Base-by-base conservation (phyloP, 768 basidiomycete species). In the Leccinum barrowsii region DNA sequence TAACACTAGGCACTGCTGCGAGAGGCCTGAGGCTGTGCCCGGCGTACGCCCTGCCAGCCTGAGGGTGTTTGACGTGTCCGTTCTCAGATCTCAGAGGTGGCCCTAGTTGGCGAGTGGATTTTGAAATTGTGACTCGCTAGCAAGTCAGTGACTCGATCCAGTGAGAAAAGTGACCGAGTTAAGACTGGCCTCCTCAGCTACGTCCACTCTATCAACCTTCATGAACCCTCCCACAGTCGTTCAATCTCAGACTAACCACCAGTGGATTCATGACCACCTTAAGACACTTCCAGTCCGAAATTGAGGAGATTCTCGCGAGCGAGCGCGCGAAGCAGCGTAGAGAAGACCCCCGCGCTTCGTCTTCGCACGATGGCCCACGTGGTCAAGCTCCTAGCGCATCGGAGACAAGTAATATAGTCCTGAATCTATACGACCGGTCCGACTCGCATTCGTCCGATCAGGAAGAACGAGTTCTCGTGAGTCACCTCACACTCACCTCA, bases 281-380 rank as follows among this genome's bases (percentile, higher is more conserved):
- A 51, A 68, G 66, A 40, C 71, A 59, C 59, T 77, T 77, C 63
- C 90, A 92, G 72, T 80, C 74, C 65, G 89, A 90, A 73, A 92
- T 92, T 60, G 85, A 91, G 60, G 83, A 88, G 63, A 87, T 91
- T 65, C 83, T 85, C 58, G 77, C 81, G 63, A 82, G 85, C 52
- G 88, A 90, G 72, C 74, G 83, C 48, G 74, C 79, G 30, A 89
- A 82, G 71, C 85, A 90, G 62, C 82, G 87, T 42, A 71, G 28
- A 50, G 64, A 59, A 69, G 65, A 59, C 49, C 49, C 50, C 54
- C 52, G 35, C 50, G 48, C 40, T 10, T 65, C 65, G 44, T 65
- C 53, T 50, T 63, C 52, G 22, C 62, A 63, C 12, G 67, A 70
- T 37, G 56, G 28, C 46, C 59, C 83, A 83, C 70, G 83, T 84